Evolutionary conservation across 371 early-diverging fungal genomes (phyloP).

Genomic region (Apophysomyces variabilis): DNA sequence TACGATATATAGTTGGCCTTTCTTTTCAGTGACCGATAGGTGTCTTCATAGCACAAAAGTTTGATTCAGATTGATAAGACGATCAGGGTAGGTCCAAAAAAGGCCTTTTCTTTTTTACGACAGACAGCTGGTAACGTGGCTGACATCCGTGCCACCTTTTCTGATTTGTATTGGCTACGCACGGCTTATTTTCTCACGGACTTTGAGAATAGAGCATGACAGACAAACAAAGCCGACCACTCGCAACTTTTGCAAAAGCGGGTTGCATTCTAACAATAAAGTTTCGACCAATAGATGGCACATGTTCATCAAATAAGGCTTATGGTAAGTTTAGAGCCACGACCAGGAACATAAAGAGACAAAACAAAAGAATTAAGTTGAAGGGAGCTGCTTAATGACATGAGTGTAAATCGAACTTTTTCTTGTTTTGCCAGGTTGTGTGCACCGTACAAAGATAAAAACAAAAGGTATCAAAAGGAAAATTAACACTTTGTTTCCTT

Average conservation of each 20-base stretch:
- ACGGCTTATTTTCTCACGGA: background rate
- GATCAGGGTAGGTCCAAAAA: too few relatives aligned
- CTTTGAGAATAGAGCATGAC: background rate
- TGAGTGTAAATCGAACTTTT: background rate
- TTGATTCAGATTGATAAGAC: too few relatives aligned
- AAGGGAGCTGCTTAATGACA: too few relatives aligned
- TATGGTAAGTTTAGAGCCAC: background rate
- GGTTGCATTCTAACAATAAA: too few relatives aligned
- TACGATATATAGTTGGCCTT: too few relatives aligned
- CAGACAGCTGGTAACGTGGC: too few relatives aligned
- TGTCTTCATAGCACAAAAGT: too few relatives aligned
- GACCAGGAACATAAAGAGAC: background rate
- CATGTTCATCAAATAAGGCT: background rate
- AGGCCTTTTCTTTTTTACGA: too few relatives aligned
- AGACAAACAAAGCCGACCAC: background rate
- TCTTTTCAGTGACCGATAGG: too few relatives aligned
- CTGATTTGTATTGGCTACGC: background rate
- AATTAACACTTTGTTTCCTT: background rate
- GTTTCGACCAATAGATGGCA: too few relatives aligned
- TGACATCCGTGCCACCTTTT: background rate
- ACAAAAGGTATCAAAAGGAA: slow-evolving; percentile 1
- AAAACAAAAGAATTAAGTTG: background rate
- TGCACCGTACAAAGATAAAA: background rate
- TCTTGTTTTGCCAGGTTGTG: background rate
- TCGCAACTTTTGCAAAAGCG: background rate